Evolutionary conservation across 73 alveolate genomes (phyloP).

Genomic region (Stentor coeruleus): DNA sequence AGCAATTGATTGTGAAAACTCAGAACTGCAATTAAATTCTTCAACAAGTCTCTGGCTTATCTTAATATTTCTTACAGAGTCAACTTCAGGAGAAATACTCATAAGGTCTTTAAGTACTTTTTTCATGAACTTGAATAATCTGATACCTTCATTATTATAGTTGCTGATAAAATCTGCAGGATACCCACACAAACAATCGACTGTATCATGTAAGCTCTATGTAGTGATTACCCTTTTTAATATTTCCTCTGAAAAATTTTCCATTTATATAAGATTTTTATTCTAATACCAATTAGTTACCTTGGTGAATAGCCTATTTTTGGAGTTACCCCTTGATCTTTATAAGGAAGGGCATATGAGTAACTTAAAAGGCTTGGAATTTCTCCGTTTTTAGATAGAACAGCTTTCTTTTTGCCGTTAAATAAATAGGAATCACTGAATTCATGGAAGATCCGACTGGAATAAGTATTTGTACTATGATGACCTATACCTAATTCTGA

Average conservation of each 20-base stretch:
- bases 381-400: not conserved
- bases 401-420: not conserved
- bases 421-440: no score
- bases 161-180: constrained; percentile 7
- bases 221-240: not conserved
- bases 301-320: no score
- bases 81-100: not conserved
- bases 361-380: not conserved
- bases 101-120: not conserved
- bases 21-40: not conserved
- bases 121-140: not conserved
- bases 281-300: no score
- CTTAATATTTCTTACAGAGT: not conserved
- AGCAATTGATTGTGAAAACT: not conserved
- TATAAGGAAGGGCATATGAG: not conserved
- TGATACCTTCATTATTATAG: not conserved
- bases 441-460: not conserved
- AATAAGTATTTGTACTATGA: not conserved
- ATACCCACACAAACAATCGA: not conserved
- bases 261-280: not conserved
- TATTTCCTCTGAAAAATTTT: not conserved
- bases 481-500: not conserved
- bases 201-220: constrained; percentile 9
- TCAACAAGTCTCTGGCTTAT: not conserved
- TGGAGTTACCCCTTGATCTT: not conserved